Evolutionary conservation across 768 basidiomycete genomes (phyloP).

Genomic region (Symmetrospora coprosmae): DNA sequence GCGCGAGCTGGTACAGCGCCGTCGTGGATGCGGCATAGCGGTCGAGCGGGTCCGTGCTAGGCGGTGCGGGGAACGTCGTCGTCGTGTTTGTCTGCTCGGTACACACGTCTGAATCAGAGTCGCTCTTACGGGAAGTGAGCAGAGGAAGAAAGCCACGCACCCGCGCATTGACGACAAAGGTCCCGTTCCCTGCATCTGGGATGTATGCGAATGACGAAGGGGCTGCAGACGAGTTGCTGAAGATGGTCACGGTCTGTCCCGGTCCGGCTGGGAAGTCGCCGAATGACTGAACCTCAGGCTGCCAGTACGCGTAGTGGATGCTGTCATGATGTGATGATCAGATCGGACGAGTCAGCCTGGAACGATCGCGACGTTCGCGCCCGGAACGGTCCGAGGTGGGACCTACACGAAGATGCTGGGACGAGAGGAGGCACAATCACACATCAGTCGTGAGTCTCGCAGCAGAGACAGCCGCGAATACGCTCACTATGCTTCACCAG

Average conservation of each 20-base stretch:
- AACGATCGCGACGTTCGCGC: background rate
- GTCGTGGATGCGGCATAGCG: conserved; percentile 10
- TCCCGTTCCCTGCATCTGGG: background rate
- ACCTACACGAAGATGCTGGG: background rate
- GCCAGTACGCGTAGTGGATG: conserved; percentile 15
- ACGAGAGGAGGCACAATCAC: background rate
- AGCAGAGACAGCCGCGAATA: background rate
- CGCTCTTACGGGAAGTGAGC: background rate
- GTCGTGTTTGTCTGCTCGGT: conserved; percentile 10
- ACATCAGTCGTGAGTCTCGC: background rate
- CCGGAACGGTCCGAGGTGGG: too few species aligned
- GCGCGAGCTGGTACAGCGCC: background rate
- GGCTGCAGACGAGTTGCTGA: conserved; percentile 16
- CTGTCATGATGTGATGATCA: too few species aligned
- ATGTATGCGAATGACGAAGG: conserved; percentile 7
- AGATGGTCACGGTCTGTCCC: conserved; percentile 11
- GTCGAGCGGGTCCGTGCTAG: background rate
- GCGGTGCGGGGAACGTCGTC: background rate
- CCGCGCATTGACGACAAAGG: conserved; percentile 6
- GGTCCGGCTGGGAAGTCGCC: background rate
- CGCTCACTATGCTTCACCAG: background rate
- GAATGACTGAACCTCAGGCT: conserved; percentile 6
- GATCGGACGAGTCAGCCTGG: background rate
- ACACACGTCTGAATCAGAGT: background rate
- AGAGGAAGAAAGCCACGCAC: background rate